phyloP scores from a whole-genome alignment of 345 rosid genomes.

The Carallia brachiata region DNA sequence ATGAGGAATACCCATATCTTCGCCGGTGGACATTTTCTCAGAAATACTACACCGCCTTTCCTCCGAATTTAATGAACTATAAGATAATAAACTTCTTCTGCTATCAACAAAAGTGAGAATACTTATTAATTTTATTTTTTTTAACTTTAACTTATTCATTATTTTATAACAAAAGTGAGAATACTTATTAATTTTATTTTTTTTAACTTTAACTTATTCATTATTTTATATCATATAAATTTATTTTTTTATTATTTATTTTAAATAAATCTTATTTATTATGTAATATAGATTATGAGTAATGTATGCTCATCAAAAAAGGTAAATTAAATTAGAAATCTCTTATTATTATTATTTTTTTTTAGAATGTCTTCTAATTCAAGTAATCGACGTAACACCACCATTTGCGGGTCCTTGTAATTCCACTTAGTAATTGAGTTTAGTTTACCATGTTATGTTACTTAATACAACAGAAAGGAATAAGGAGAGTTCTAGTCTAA shows the following conservation, averaged over 20 bases:
- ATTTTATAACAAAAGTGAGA: constrained; percentile 38
- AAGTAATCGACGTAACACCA: constrained; percentile 16
- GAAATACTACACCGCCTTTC: constrained; percentile 50
- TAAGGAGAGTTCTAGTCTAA: not conserved
- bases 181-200: too few relatives aligned
- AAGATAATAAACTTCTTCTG: constrained; percentile 42
- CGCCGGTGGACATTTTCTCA: constrained; percentile 45
- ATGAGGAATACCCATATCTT: constrained; percentile 33
- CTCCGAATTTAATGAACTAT: constrained; percentile 41
- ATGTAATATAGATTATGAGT: too few relatives aligned
- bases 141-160: too few relatives aligned
- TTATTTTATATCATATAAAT: not conserved
- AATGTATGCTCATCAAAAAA: too few relatives aligned
- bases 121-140: too few relatives aligned
- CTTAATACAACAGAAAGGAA: not conserved
- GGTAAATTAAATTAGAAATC: too few relatives aligned
- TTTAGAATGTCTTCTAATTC: constrained; percentile 14
- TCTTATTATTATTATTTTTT: too few relatives aligned
- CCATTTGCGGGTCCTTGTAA: constrained; percentile 8
- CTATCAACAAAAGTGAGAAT: constrained; percentile 37
- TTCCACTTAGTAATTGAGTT: not conserved
- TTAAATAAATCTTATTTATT: too few relatives aligned
- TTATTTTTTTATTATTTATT: too few relatives aligned
- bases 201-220: too few relatives aligned
- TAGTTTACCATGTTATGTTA: not conserved